phyloP scores from a whole-genome alignment of 768 basidiomycete species.

The Trametes sanguinea region DNA sequence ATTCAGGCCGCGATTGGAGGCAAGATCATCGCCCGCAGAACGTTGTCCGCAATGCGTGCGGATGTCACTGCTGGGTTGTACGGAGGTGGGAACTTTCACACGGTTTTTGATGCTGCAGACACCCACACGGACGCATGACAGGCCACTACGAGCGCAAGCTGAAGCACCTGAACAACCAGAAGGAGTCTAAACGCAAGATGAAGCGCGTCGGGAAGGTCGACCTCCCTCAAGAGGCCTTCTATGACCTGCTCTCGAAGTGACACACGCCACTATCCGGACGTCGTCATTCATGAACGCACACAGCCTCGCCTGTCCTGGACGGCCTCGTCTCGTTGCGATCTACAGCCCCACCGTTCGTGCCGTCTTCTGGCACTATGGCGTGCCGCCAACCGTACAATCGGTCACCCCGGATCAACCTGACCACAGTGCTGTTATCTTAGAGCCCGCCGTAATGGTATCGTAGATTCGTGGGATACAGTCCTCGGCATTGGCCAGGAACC shows the following conservation, averaged over 20 bases:
- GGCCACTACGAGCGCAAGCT: constrained; percentile 93
- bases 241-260: constrained; percentile 73
- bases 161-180: constrained; percentile 87
- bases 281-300: too few relatives aligned
- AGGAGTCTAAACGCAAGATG: constrained; percentile 88
- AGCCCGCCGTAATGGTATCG: constrained; percentile 6
- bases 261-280: too few relatives aligned
- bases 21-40: constrained; percentile 88
- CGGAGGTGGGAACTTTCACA: constrained; percentile 55
- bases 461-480: not conserved
- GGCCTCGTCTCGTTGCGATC: not conserved
- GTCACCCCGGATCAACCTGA: not conserved
- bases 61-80: constrained; percentile 95
- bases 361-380: too few relatives aligned
- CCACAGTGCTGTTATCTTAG: constrained; percentile 5
- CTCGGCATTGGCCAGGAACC: not conserved
- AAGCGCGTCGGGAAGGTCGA: constrained; percentile 87
- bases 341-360: too few relatives aligned
- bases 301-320: not conserved
- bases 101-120: not conserved
- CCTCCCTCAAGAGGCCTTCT: constrained; percentile 96
- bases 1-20: constrained; percentile 92
- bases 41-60: constrained; percentile 78
- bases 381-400: not conserved
- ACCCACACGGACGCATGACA: constrained; percentile 26